Evolutionary conservation across 306 rosid species (phyloP).

Genomic region (Cicer yamashitae): DNA sequence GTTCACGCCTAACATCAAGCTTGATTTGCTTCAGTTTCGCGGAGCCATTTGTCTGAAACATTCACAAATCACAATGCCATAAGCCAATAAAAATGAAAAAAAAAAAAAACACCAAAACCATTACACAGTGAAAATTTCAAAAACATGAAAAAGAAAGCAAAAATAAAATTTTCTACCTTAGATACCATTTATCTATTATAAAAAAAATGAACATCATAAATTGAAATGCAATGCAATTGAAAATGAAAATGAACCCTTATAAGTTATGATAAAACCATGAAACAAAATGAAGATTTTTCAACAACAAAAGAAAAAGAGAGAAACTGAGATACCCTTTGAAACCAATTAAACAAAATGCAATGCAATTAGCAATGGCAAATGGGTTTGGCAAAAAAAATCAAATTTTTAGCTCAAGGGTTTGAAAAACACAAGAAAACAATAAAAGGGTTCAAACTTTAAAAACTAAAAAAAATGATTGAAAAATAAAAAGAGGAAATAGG

Average conservation of each 20-base stretch:
- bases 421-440: not conserved
- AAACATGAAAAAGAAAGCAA: not conserved
- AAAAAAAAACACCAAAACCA: conserved; percentile 3
- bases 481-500: not conserved
- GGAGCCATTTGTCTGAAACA: conserved; percentile 53
- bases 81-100: not conserved
- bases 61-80: conserved; percentile 9
- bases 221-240: not conserved
- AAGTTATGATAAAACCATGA: not conserved
- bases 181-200: not conserved
- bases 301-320: not conserved
- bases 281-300: not conserved
- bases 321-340: conserved; percentile 27
- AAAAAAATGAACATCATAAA: not conserved
- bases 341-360: conserved; percentile 11
- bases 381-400: conserved; percentile 20
- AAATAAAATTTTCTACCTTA: not conserved
- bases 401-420: conserved; percentile 16
- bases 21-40: conserved; percentile 74
- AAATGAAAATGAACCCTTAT: not conserved
- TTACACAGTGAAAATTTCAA: conserved; percentile 10
- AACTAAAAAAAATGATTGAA: not conserved
- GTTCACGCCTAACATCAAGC: conserved; percentile 75
- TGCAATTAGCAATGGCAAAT: conserved; percentile 16
- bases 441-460: not conserved